These are phyloP conservation scores for Lecanoromycetidae sp. DNA, from an alignment of 2,329 filamentous ascomycete genomes.

Conservation along the genomic window DNA sequence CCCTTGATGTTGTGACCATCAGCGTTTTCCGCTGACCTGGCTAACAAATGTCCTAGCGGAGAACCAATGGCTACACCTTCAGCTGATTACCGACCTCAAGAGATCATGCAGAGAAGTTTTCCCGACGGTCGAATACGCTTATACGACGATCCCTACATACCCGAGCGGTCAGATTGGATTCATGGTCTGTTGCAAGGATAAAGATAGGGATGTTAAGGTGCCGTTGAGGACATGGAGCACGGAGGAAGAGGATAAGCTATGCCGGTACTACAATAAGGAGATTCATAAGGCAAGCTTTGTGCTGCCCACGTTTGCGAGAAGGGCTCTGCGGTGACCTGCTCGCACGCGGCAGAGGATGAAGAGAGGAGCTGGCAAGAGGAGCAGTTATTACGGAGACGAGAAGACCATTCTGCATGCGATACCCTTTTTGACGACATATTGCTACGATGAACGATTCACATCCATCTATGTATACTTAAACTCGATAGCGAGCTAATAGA, in stretches of 20 bases:
- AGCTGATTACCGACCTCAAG: constrained; percentile 88
- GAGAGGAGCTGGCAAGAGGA: not conserved
- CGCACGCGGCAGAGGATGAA: not conserved
- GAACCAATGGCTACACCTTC: constrained; percentile 98
- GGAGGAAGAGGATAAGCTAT: constrained; percentile 86
- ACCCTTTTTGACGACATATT: too few species aligned
- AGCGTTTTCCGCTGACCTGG: not conserved
- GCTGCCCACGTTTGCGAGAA: constrained; percentile 83
- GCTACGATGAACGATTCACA: too few species aligned
- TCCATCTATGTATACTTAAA: too few species aligned
- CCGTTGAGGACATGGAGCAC: constrained; percentile 68
- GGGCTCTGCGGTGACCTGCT: constrained; percentile 45
- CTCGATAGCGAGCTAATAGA: too few species aligned
- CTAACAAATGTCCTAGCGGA: constrained; percentile 54
- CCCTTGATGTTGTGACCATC: not conserved
- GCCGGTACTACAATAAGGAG: constrained; percentile 94
- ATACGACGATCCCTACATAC: constrained; percentile 97
- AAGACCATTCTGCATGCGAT: too few species aligned
- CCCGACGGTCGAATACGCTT: constrained; percentile 94
- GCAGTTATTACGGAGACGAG: not conserved
- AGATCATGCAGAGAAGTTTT: constrained; percentile 95
- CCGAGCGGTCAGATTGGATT: constrained; percentile 98
- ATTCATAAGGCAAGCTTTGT: constrained; percentile 93
- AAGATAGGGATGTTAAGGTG: constrained; percentile 67
- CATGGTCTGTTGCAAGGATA: constrained; percentile 99